Evolutionary conservation across 345 rosid genomes (phyloP), one percentile per base, ranked within the genome.

Genomic region (Viola odorata): DNA sequence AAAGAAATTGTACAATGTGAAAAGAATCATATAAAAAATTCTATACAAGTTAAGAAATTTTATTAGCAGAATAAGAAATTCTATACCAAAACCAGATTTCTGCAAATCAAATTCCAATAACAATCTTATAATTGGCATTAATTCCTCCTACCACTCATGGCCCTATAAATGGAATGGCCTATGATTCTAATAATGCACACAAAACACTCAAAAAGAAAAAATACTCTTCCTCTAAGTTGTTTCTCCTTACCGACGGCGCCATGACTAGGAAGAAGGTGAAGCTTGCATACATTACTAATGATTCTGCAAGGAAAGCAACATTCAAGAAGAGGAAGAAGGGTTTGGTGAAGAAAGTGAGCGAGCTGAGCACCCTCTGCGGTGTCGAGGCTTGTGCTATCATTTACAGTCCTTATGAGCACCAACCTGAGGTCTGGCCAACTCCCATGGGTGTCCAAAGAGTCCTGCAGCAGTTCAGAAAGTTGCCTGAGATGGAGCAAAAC

Each of bases 251-350:
- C 9, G 8, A 6, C 38, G 14, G 6, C 23, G 23, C 55, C 64
- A 81, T 85, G 91, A 76, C 87, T 1, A 85, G 89, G 68, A 69
- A 66, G 68, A 87, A 80, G 68, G 85, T 85, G 73, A 81, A 80
- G 57, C 63, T 87, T 39, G 61, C 75, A 3, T 80, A 50, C 57
- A 83, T 87, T 5, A n/a, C 58, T 42, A 78, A 77, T 16, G 87
- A 85, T 16, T 40, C 81, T 1, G 60, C 79, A 36, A 81, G 89
- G 45, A 85, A 73, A 58, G 81, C 83, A 44, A 82, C 91, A 3
- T 81, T 53, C 72, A 87, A 78, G 79, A 87, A 85, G 62, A 75
- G 95, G 63, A 81, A 81, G 67, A 78, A 62, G 49, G 95, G 91
- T 0, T 2, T 87, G 39, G 42, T 85, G 70, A 87, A 85, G 77